These are phyloP conservation scores for Quercus suber DNA, from an alignment of 306 rosid species.

Conservation along the genomic window DNA sequence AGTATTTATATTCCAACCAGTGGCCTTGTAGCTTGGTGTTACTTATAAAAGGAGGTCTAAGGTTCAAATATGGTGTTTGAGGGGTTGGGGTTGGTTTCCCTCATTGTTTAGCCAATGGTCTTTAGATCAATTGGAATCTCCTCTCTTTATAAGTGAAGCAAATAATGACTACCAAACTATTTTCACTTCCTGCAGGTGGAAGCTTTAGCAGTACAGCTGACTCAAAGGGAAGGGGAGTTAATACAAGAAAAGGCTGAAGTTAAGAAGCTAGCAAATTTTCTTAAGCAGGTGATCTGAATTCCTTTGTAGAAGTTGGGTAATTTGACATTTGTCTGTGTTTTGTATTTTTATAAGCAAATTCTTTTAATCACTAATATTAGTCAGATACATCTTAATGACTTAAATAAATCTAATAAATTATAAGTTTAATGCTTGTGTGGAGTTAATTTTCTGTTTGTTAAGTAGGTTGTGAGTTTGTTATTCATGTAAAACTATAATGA, in stretches of 20 bases:
- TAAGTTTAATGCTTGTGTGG: background rate
- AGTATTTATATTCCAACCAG: no score
- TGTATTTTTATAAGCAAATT: background rate
- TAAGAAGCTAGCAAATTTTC: slow-evolving; percentile 90
- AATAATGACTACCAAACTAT: slow-evolving; percentile 9
- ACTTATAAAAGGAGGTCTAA: no score
- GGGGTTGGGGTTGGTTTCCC: background rate
- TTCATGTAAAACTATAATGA: background rate
- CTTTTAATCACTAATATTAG: background rate
- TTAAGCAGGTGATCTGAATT: slow-evolving; percentile 72
- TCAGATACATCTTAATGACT: background rate
- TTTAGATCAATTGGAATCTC: background rate
- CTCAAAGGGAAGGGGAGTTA: slow-evolving; percentile 65
- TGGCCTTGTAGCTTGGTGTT: no score
- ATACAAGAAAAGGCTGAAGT: slow-evolving; percentile 95
- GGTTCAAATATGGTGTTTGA: no score
- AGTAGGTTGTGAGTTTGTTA: background rate
- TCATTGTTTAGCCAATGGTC: background rate
- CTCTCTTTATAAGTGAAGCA: background rate
- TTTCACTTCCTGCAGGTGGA: slow-evolving; percentile 39
- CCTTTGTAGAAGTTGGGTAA: background rate
- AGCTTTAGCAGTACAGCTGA: slow-evolving; percentile 90
- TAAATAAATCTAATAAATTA: background rate
- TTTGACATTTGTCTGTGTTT: background rate
- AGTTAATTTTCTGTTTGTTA: background rate